Percentiles rank a stretch among this genome's conserved stretches.
phyloP scores from a whole-genome alignment of 1,139 yeast species.

The Martiniozyma asiatica region DNA sequence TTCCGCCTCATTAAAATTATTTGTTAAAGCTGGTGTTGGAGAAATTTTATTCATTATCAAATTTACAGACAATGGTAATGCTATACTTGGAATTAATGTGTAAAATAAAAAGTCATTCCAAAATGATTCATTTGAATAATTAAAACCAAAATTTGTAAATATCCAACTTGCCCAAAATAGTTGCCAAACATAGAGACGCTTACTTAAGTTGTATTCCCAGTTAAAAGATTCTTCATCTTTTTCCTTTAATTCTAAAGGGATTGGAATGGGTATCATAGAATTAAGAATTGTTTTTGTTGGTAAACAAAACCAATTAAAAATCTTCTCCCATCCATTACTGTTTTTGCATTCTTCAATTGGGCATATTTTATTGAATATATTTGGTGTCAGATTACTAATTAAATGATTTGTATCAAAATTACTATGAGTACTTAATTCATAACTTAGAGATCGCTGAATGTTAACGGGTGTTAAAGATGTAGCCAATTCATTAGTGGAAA shows the following conservation, averaged over 20 bases:
- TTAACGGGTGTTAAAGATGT: too few species aligned
- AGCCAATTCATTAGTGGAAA: too few species aligned
- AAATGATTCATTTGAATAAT: conserved; percentile 1
- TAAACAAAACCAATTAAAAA: conserved; percentile 12
- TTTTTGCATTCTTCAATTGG: conserved; percentile 13
- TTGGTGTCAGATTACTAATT: conserved; percentile 3
- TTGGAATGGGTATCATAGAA: conserved; percentile 18
- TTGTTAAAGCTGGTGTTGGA: not conserved
- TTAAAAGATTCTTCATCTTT: conserved; percentile 6
- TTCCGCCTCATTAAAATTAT: conserved; percentile 1
- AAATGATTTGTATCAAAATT: too few species aligned
- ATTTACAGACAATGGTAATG: conserved; percentile 4
- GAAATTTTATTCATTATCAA: not conserved
- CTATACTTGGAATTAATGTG: not conserved
- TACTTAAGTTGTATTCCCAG: conserved; percentile 11
- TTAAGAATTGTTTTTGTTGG: conserved; percentile 18
- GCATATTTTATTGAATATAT: conserved; percentile 11
- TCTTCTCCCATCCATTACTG: conserved; percentile 5
- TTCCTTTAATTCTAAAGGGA: conserved; percentile 8
- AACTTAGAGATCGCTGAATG: too few species aligned
- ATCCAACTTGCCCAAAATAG: conserved; percentile 14
- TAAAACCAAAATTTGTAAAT: conserved; percentile 4
- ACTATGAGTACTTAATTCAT: too few species aligned
- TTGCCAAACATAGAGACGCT: conserved; percentile 16
- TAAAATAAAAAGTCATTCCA: not conserved